Evolutionary conservation across 2,329 filamentous ascomycete species (phyloP).

Genomic region (Neopestalotiopsis clavispora): DNA sequence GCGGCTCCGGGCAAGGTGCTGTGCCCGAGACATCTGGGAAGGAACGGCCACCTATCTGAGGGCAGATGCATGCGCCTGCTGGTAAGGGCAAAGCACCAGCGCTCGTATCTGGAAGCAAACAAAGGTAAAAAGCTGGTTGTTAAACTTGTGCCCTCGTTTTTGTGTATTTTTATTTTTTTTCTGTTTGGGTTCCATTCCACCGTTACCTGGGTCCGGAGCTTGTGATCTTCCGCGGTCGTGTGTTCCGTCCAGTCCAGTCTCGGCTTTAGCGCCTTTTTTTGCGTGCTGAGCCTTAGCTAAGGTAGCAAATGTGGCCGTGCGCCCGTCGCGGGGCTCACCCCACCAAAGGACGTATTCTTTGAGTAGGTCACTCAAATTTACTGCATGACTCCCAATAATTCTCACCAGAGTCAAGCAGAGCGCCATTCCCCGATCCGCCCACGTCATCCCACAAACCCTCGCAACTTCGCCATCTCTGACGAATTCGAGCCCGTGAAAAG

Average conservation of each 20-base stretch:
- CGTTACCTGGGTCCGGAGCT: constrained; percentile 9
- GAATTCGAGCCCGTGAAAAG: background rate
- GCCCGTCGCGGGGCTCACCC: constrained; percentile 14
- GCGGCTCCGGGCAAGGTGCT: constrained; percentile 10
- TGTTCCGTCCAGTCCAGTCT: background rate
- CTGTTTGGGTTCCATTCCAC: constrained; percentile 2
- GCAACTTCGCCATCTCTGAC: background rate
- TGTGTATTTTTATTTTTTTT: background rate
- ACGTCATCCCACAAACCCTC: background rate
- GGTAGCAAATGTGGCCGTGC: constrained; percentile 13
- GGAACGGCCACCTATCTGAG: background rate
- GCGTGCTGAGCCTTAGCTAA: background rate
- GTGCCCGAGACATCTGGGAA: constrained; percentile 13
- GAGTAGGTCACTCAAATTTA: constrained; percentile 13
- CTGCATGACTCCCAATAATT: constrained; percentile 14
- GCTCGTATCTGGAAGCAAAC: background rate
- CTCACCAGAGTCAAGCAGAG: background rate
- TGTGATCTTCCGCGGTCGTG: constrained; percentile 15
- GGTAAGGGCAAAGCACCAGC: background rate
- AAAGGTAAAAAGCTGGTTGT: background rate
- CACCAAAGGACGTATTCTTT: constrained; percentile 11
- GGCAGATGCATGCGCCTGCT: background rate
- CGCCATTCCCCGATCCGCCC: background rate
- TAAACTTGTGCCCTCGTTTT: background rate
- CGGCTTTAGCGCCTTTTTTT: constrained; percentile 11